Conservation (phyloP, 345 rosid genomes). For the Fremontodendron californicum region DNA sequence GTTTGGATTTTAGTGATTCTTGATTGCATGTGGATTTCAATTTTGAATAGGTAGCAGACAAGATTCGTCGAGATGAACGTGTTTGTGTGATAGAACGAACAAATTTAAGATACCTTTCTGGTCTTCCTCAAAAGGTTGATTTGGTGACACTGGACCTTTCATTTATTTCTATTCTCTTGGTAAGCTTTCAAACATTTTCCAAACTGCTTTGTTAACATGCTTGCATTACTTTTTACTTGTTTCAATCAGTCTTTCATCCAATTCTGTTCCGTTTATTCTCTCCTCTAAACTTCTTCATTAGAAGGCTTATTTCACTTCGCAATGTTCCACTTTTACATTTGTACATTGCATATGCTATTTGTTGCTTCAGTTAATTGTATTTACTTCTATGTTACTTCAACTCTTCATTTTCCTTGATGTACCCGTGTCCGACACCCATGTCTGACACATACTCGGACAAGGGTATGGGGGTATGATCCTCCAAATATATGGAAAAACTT, state of each 20-base stretch:
- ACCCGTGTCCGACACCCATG: no score
- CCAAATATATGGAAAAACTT: no score
- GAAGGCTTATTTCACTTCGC: no score
- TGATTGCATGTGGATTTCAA: neutral
- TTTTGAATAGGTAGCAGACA: slow-evolving; percentile 71
- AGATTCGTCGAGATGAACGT: slow-evolving; percentile 67
- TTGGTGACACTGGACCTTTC: slow-evolving; percentile 93
- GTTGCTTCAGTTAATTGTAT: no score
- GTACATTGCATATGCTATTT: no score
- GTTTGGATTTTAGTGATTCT: neutral
- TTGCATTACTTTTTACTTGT: neutral
- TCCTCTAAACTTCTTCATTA: no score
- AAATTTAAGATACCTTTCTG: slow-evolving; percentile 81
- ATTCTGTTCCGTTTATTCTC: no score
- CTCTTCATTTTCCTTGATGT: no score
- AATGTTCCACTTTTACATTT: no score
- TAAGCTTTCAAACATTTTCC: slow-evolving; percentile 23
- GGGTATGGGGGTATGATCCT: no score
- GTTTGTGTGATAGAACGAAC: slow-evolving; percentile 78
- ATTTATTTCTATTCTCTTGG: slow-evolving; percentile 84
- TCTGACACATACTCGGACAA: no score
- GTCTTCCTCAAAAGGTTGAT: slow-evolving; percentile 81
- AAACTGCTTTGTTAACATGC: neutral
- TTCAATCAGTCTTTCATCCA: neutral
- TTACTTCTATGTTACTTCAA: no score